Percentiles rank a stretch among this genome's conserved stretches.
Conservation (phyloP, 768 basidiomycete species). For the Vishniacozyma victoriae region DNA sequence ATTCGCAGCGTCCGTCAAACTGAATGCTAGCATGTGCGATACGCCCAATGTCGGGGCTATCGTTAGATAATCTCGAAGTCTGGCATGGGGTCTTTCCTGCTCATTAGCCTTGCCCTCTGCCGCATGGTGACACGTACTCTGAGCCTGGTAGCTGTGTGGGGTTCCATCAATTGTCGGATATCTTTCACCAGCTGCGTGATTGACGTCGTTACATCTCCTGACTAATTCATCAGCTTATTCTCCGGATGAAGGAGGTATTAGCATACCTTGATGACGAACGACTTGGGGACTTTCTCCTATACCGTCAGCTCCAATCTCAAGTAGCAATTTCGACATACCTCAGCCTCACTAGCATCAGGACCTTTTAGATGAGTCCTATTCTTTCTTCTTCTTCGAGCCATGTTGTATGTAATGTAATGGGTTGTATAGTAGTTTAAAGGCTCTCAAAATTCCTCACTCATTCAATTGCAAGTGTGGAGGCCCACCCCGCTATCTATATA, state of each 20-base stretch:
- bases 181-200: conserved; percentile 85
- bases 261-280: conserved; percentile 77
- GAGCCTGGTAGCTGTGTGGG: conserved; percentile 90
- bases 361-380: conserved; percentile 46
- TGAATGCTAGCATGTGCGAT: conserved; percentile 87
- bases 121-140: conserved; percentile 53
- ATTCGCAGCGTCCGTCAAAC: conserved; percentile 65
- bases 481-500: too few relatives aligned
- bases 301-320: not conserved
- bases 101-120: conserved; percentile 7
- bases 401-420: conserved; percentile 10
- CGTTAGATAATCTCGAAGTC: conserved; percentile 71
- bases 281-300: conserved; percentile 60
- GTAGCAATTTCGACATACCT: conserved; percentile 12
- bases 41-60: conserved; percentile 87
- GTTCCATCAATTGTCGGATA: conserved; percentile 93
- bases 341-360: conserved; percentile 28
- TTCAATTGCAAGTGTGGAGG: too few relatives aligned
- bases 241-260: not conserved
- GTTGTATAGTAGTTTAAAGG: not conserved
- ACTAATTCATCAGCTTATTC: conserved; percentile 39
- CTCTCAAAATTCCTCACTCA: too few relatives aligned
- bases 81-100: conserved; percentile 85
- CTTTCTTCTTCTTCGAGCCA: conserved; percentile 43
- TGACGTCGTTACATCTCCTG: conserved; percentile 84